These are phyloP conservation scores for Candida tunisiensis DNA, from an alignment of 1,139 yeast genomes.

Conservation along the genomic window DNA sequence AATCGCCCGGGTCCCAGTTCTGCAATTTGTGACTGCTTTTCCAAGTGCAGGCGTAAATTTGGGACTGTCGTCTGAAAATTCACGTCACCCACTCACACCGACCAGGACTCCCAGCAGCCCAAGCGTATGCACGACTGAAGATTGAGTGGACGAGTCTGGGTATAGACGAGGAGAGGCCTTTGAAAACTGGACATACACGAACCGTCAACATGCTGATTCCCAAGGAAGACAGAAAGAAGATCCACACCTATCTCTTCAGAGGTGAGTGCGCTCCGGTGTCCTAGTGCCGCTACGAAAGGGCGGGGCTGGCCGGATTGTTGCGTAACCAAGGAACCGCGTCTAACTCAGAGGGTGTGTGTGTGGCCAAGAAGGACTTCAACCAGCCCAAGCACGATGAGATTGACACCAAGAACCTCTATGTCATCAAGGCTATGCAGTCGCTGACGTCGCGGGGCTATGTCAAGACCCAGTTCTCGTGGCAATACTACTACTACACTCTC, in stretches of 20 bases:
- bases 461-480: conserved; percentile 99
- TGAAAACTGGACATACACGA: background rate
- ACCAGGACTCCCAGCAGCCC: too few relatives aligned
- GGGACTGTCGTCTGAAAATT: too few relatives aligned
- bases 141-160: background rate
- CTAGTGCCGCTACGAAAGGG: too few relatives aligned
- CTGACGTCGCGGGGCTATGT: conserved; percentile 98
- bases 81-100: too few relatives aligned
- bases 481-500: conserved; percentile 99
- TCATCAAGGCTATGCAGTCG: conserved; percentile 98
- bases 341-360: conserved; percentile 99
- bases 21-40: too few relatives aligned
- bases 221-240: conserved; percentile 98
- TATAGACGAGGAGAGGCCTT: background rate
- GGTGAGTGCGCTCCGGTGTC: too few relatives aligned
- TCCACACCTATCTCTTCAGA: conserved; percentile 97
- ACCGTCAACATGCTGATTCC: conserved; percentile 91
- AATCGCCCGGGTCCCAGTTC: too few relatives aligned
- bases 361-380: conserved; percentile 98
- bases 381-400: conserved; percentile 97
- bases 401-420: conserved; percentile 94
- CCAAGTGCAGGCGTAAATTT: too few relatives aligned
- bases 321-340: conserved; percentile 5
- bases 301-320: too few relatives aligned
- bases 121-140: too few relatives aligned